phyloP scores from a whole-genome alignment of 2,329 filamentous ascomycete genomes.

The Alternaria sp. region DNA sequence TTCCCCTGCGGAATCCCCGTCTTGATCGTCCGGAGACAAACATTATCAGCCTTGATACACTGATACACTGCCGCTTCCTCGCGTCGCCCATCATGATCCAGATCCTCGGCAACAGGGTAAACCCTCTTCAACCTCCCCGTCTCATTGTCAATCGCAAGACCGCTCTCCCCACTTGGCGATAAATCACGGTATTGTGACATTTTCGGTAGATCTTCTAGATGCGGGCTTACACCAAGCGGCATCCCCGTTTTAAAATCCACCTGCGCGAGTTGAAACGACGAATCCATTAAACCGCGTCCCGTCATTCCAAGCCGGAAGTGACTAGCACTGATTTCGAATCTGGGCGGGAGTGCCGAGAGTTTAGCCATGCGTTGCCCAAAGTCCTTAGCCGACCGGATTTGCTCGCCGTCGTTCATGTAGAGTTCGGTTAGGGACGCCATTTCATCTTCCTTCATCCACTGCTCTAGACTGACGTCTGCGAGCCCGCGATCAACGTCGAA shows the following conservation, averaged over 20 bases:
- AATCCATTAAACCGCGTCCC: constrained; percentile 39
- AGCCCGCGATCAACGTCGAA: constrained; percentile 53
- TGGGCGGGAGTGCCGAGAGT: constrained; percentile 46
- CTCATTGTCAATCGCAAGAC: constrained; percentile 35
- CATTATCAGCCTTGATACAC: constrained; percentile 41
- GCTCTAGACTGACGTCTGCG: constrained; percentile 49
- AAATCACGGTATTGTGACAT: constrained; percentile 34
- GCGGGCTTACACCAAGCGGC: constrained; percentile 32
- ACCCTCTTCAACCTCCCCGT: constrained; percentile 40
- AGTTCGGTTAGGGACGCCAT: constrained; percentile 51
- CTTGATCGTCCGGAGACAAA: constrained; percentile 48
- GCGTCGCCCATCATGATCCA: constrained; percentile 46
- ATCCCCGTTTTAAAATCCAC: constrained; percentile 52
- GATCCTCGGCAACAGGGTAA: constrained; percentile 47
- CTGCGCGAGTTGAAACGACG: constrained; percentile 43
- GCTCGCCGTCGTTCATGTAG: constrained; percentile 50
- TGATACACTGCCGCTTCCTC: constrained; percentile 49
- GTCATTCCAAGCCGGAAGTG: constrained; percentile 46
- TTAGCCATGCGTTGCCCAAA: constrained; percentile 50
- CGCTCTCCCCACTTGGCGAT: constrained; percentile 44
- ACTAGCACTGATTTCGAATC: constrained; percentile 45
- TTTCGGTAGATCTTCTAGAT: constrained; percentile 32
- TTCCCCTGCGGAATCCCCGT: constrained; percentile 49
- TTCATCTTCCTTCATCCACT: constrained; percentile 54
- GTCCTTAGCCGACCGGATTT: constrained; percentile 38